These are phyloP conservation scores for Ilex paraguariensis DNA, from an alignment of 305 asterid genomes.

Conservation along the genomic window DNA sequence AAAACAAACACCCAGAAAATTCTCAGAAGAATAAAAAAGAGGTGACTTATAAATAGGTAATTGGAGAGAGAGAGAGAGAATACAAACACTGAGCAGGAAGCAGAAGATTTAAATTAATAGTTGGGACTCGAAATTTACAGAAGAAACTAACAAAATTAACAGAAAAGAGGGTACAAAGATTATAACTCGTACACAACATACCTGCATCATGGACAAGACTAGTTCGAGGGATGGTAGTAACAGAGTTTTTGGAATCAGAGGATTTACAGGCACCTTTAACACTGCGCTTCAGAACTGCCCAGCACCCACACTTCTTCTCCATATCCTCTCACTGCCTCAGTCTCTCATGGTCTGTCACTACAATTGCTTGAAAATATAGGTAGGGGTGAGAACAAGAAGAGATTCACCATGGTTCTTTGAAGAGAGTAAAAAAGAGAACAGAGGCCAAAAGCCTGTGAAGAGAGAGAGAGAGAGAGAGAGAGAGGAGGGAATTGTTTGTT, in stretches of 20 bases:
- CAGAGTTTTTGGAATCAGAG: constrained; percentile 53
- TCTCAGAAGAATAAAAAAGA: too few relatives aligned
- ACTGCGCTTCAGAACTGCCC: constrained; percentile 57
- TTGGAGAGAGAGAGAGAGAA: too few relatives aligned
- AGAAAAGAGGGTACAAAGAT: too few relatives aligned
- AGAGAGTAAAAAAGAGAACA: constrained; percentile 7
- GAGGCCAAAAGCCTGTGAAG: not conserved
- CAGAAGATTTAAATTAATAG: too few relatives aligned
- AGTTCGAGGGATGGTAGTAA: constrained; percentile 54
- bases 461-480: constrained; percentile 13
- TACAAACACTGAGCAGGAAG: not conserved
- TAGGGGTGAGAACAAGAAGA: constrained; percentile 23
- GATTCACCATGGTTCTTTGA: constrained; percentile 24
- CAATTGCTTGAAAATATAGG: constrained; percentile 14
- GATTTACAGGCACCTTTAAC: constrained; percentile 40
- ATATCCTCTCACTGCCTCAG: constrained; percentile 21
- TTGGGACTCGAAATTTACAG: not conserved
- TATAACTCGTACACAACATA: constrained; percentile 3
- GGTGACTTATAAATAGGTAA: too few relatives aligned
- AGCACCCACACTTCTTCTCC: constrained; percentile 74
- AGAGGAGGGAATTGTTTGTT: constrained; percentile 14
- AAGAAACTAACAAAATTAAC: not conserved
- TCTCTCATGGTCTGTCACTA: constrained; percentile 28
- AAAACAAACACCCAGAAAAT: too few relatives aligned
- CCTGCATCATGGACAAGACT: constrained; percentile 95